Evolutionary conservation across 2,329 filamentous ascomycete species (phyloP), one percentile per base, ranked within the genome.

Genomic region (Diaporthe sp.): DNA sequence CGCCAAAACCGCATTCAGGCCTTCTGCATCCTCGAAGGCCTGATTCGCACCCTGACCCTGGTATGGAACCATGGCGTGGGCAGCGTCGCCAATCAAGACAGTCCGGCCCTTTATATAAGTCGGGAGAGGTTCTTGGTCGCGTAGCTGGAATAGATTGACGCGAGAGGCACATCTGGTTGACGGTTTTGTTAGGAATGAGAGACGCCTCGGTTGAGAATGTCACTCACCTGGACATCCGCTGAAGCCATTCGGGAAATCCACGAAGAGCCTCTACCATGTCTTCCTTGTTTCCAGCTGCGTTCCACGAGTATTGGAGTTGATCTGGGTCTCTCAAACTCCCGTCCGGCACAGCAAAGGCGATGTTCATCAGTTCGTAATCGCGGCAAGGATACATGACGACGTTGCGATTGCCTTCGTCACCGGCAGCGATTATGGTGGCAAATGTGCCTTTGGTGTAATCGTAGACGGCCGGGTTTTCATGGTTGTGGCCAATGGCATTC

Each of bases 11-110:
- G 25, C 58, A 25, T 61, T 42, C 34, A 61, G 58, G 58, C 58
- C 58, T 61, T 61, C 58, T 12, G 42, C 65, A 37, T 70, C 65
- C 20, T 70, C 65, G 3, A 70, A 55, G 20, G 65, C 65, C 47
- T 70, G 65, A 25, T 34, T 58, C 39, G 70, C 70, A 20, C 70
- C 70, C 55, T 72, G 70, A 1, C 53, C 70, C 37, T 60, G 58
- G 70, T 60, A 72, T 17, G 70, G 70, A n/a, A 44, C 53, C 55
- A 72, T 72, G 20, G 25, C 70, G 22, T 72, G 70, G 25, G 70
- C 70, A 31, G 70, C 55, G 70, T 72, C 70, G 34, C 70, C 53
- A 51, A 61, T 51, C 55, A 72, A 37, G 22, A 31, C 53, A 49
- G 58, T 42, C 5, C 58, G 58, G 1, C 58, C 58, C 58, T 61